phyloP scores from a whole-genome alignment of 352 stramenopile species.

The Phytopythium vexans region DNA sequence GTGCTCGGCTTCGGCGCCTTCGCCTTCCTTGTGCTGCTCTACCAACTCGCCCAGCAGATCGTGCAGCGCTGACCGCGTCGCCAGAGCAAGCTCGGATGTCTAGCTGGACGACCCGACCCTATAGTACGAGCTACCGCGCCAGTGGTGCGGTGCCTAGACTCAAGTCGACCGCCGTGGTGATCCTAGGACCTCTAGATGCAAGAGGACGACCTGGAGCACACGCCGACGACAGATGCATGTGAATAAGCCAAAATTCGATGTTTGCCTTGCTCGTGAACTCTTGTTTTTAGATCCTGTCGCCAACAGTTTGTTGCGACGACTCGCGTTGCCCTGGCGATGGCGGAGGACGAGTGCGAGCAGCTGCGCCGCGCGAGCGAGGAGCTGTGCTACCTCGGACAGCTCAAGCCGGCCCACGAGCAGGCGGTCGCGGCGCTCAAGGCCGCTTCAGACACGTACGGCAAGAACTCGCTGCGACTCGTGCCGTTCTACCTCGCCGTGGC shows the following conservation, averaged over 20 bases:
- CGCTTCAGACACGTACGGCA: conserved; percentile 46
- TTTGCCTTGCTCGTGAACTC: no score
- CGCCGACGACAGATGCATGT: no score
- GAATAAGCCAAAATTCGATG: no score
- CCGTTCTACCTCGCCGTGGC: conserved; percentile 69
- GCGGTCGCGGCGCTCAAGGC: conserved; percentile 40
- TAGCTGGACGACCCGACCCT: no score
- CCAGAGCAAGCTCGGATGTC: no score
- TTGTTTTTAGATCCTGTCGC: no score
- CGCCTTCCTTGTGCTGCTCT: conserved; percentile 57
- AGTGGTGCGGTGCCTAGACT: no score
- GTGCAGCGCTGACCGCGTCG: not conserved
- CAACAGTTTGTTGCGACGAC: not conserved
- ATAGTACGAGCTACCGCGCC: no score
- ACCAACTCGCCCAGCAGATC: conserved; percentile 55
- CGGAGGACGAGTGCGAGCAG: conserved; percentile 35
- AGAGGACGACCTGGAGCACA: no score
- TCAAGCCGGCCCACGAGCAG: conserved; percentile 41
- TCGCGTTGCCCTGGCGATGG: not conserved
- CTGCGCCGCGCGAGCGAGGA: conserved; percentile 62
- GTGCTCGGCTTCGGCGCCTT: conserved; percentile 66
- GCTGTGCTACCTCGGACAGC: conserved; percentile 43
- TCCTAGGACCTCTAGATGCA: no score
- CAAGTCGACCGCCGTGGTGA: no score
- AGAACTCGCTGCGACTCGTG: conserved; percentile 47